phyloP scores from a whole-genome alignment of 2,329 filamentous ascomycete genomes.

The Epichloe brachyelytri region DNA sequence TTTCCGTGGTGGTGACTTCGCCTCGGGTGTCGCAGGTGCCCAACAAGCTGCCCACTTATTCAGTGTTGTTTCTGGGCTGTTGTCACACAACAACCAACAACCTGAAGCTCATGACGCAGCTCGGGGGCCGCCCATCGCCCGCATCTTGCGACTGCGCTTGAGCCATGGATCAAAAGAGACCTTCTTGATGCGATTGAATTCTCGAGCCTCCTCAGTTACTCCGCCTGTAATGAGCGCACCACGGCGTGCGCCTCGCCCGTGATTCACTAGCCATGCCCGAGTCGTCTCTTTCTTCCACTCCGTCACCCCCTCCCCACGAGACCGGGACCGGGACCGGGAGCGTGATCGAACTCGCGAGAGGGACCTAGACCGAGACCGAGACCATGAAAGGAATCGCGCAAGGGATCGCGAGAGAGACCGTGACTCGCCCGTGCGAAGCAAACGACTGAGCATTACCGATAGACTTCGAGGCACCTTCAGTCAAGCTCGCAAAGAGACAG shows the following conservation, averaged over 20 bases:
- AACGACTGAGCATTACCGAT: constrained; percentile 28
- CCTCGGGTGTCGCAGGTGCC: background rate
- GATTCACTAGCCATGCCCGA: constrained; percentile 5
- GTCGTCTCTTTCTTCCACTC: background rate
- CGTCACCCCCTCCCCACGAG: constrained; percentile 1
- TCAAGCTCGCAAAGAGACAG: constrained; percentile 18
- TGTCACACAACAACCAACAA: constrained; percentile 1
- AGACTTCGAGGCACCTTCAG: constrained; percentile 23
- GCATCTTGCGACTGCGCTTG: constrained; percentile 1
- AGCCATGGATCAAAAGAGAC: background rate
- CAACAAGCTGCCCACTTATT: background rate
- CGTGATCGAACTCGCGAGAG: constrained; percentile 1
- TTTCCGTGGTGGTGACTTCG: background rate
- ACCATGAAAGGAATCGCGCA: constrained; percentile 4
- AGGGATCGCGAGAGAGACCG: constrained; percentile 14
- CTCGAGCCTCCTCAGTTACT: background rate
- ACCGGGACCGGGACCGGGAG: background rate
- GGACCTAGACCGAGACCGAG: background rate
- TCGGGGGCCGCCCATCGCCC: constrained; percentile 1
- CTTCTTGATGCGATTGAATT: background rate
- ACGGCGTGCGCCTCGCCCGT: background rate
- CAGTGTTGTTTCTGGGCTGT: background rate
- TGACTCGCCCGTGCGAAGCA: constrained; percentile 17
- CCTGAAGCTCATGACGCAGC: constrained; percentile 4
- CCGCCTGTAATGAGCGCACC: constrained; percentile 1